Percentiles rank a stretch among this genome's conserved stretches.
phyloP scores from a whole-genome alignment of 2,329 filamentous ascomycete species.

The Pseudogymnoascus pannorum region DNA sequence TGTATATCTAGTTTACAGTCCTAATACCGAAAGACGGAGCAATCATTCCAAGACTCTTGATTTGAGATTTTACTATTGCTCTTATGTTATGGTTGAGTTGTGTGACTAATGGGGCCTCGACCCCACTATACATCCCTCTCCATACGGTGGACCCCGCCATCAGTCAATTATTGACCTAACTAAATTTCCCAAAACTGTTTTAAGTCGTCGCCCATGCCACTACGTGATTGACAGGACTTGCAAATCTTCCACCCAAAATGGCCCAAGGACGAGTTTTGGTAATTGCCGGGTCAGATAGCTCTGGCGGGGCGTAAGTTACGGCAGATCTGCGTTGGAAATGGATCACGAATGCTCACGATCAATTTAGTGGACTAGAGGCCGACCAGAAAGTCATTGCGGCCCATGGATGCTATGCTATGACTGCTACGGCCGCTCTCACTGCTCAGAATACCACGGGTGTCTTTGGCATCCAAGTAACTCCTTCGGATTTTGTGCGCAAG shows the following conservation, averaged over 20 bases:
- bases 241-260: slow-evolving; percentile 18
- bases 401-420: slow-evolving; percentile 93
- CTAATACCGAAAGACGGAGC: not conserved
- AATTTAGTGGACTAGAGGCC: slow-evolving; percentile 75
- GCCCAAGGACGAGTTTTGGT: slow-evolving; percentile 50
- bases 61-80: not conserved
- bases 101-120: not conserved
- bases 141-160: not conserved
- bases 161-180: not conserved
- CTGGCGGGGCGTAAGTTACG: slow-evolving; percentile 61
- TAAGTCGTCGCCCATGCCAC: slow-evolving; percentile 1
- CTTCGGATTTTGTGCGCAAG: slow-evolving; percentile 69
- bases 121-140: slow-evolving; percentile 4
- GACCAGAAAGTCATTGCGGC: slow-evolving; percentile 92
- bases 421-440: slow-evolving; percentile 90
- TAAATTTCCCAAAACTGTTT: not conserved
- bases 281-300: slow-evolving; percentile 68
- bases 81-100: not conserved
- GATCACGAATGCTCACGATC: slow-evolving; percentile 6
- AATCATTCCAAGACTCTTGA: not conserved
- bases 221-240: not conserved
- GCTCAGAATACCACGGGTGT: slow-evolving; percentile 90
- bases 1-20: not conserved
- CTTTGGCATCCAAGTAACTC: slow-evolving; percentile 69
- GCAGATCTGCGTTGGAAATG: slow-evolving; percentile 6